A percentile compares a stretch with the other conserved stretches of the same genome.
Evolutionary conservation across 139 green algal genomes (phyloP).

Genomic region (Spirogloea muscicola): DNA sequence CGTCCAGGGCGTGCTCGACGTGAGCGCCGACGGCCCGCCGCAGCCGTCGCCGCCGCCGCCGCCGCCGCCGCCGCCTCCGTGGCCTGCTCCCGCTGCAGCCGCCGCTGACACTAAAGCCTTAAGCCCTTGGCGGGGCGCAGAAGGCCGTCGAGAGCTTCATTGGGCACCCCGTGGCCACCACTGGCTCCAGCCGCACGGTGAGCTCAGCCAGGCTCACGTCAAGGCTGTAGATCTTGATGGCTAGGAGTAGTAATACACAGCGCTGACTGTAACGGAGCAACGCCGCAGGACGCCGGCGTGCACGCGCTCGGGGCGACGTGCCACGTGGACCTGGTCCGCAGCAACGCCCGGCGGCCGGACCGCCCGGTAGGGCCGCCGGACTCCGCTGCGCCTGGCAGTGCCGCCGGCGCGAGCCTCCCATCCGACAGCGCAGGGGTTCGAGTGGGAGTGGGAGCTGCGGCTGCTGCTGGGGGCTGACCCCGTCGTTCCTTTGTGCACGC

Average conservation of each 20-base stretch:
- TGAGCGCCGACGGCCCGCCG: too few species aligned
- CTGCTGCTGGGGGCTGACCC: background rate
- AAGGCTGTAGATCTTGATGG: background rate
- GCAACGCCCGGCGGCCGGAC: slow-evolving; percentile 16
- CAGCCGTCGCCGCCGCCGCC: too few species aligned
- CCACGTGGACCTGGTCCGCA: slow-evolving; percentile 39
- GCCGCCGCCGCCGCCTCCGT: too few species aligned
- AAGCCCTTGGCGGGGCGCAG: too few species aligned
- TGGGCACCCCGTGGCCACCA: slow-evolving; percentile 11
- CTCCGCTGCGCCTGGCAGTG: background rate
- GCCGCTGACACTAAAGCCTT: too few species aligned
- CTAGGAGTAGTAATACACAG: background rate
- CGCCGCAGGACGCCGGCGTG: slow-evolving; percentile 32
- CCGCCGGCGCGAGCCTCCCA: too few species aligned
- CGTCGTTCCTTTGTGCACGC: background rate
- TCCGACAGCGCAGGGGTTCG: background rate
- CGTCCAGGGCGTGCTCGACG: too few species aligned
- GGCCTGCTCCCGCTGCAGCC: too few species aligned
- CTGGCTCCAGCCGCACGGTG: slow-evolving; percentile 30
- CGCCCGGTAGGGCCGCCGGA: background rate
- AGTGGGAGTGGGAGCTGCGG: background rate
- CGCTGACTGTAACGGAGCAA: background rate
- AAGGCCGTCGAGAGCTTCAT: slow-evolving; percentile 29
- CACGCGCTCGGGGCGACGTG: slow-evolving; percentile 43
- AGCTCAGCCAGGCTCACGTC: background rate